phyloP scores from a whole-genome alignment of 257 asterid species.

The Gardenia jasminoides region DNA sequence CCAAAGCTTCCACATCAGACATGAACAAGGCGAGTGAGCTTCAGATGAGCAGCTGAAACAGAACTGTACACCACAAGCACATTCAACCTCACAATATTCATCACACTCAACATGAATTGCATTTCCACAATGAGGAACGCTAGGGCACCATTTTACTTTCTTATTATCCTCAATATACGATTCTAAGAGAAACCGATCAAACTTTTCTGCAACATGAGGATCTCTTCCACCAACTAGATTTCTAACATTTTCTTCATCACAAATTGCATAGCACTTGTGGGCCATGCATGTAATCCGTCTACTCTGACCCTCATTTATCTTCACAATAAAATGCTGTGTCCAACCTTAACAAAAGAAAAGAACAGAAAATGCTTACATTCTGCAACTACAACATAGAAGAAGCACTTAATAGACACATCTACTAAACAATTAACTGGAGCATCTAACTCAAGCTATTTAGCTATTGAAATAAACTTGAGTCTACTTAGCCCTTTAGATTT shows the following conservation, averaged over 20 bases:
- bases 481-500: not conserved
- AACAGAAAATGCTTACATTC: slow-evolving; percentile 6
- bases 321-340: slow-evolving; percentile 52
- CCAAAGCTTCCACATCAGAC: slow-evolving; percentile 63
- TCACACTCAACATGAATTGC: slow-evolving; percentile 47
- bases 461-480: not conserved
- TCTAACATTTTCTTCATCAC: slow-evolving; percentile 53
- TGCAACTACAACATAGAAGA: not conserved
- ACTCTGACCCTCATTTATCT: slow-evolving; percentile 60
- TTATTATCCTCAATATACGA: slow-evolving; percentile 64
- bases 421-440: not conserved
- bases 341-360: slow-evolving; percentile 40
- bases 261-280: slow-evolving; percentile 50
- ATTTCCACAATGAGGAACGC: slow-evolving; percentile 61
- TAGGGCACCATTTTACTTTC: slow-evolving; percentile 65
- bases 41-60: slow-evolving; percentile 55
- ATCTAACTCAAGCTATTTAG: not conserved
- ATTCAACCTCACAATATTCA: slow-evolving; percentile 50
- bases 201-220: slow-evolving; percentile 44
- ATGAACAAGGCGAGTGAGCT: slow-evolving; percentile 65
- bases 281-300: slow-evolving; percentile 58
- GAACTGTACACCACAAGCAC: slow-evolving; percentile 52
- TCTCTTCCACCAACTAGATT: slow-evolving; percentile 40
- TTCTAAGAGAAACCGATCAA: slow-evolving; percentile 52
- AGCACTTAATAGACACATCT: not conserved